Conservation (phyloP, 768 basidiomycete species). For the Clitopilus hobsonii region DNA sequence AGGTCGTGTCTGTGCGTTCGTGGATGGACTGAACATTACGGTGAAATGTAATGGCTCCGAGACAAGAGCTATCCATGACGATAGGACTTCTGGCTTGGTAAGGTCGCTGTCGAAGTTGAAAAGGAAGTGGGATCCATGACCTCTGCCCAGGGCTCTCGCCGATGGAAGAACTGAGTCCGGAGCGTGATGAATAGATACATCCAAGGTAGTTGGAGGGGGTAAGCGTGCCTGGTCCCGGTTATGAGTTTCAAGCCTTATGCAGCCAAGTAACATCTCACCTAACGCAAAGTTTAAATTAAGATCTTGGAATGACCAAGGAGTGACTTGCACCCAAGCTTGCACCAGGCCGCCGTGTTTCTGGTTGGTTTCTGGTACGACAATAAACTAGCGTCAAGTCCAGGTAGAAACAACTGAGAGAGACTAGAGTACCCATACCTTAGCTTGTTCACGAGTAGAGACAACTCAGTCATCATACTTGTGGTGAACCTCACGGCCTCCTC, state of each 20-base stretch:
- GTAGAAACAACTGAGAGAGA: constrained; percentile 61
- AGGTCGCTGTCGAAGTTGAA: no score
- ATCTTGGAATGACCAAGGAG: constrained; percentile 42
- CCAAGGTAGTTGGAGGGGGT: no score
- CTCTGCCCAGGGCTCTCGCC: no score
- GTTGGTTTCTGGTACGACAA: constrained; percentile 53
- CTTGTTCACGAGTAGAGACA: constrained; percentile 57
- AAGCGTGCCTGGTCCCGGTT: constrained; percentile 55
- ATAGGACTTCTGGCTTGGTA: no score
- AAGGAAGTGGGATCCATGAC: no score
- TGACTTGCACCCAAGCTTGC: constrained; percentile 11
- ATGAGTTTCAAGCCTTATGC: constrained; percentile 46
- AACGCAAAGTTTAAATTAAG: constrained; percentile 20
- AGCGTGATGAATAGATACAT: no score
- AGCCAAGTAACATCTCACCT: constrained; percentile 27
- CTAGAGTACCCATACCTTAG: constrained; percentile 76
- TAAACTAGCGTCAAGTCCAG: constrained; percentile 51
- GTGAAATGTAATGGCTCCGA: no score
- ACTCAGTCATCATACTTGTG: constrained; percentile 38
- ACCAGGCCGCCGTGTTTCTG: constrained; percentile 47
- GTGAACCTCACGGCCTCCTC: constrained; percentile 68
- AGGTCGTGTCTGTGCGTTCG: no score
- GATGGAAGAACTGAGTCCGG: no score
- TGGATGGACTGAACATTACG: no score
- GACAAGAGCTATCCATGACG: neutral